Base-by-base conservation (phyloP, 2,329 filamentous ascomycete species). In the Leptographium galeiforme region DNA sequence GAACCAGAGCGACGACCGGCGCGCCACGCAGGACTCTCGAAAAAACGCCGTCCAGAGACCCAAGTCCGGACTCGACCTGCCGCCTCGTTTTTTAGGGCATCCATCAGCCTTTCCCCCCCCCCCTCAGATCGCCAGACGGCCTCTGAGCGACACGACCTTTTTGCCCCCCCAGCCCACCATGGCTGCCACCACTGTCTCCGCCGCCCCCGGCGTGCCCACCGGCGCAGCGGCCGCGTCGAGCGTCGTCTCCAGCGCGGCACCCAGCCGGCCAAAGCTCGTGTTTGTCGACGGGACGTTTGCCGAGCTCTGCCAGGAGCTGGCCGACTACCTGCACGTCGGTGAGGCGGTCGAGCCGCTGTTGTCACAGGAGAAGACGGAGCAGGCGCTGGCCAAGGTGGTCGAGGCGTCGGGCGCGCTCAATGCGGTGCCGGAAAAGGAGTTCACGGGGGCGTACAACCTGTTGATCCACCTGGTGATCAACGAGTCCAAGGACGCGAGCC, bases 361-460 rank as follows among this genome's bases (percentile, higher is more conserved):
- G 63, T 78, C 83, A 63, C 76, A 78, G 70, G 80, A 82, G 60
- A 75, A 90, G 72, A 88, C 89, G 73, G 89, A 95, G 62, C 89
- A 94, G 60, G 83, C 88, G 47, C 78, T 98, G 55, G 86, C 90
- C 75, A 90, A 89, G 77, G 77, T 98, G 60, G 87, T 97, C 57
- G 81, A 84, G 60, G 86, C 87, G 55, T 89, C 88, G 52, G 71
- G 78, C 52, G 79, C 78, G 50, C 76, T 98, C 66, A 95, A 90
- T 71, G 78, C 79, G 58, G 87, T 89, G 53, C 88, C 91, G 55
- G 93, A 98, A 78, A 94, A 93, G 79, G 91, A 97, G 71, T 93
- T 96, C 68, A 90, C 89, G 57, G 85, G 91, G 56, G 89, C 91
- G 57, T 96, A 96, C 74, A 97, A 98, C 74, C 85, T 97, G 62